Evolutionary conservation across 768 basidiomycete genomes (phyloP), one percentile per base, ranked within the genome.

Genomic region (Calocybe cyanea): DNA sequence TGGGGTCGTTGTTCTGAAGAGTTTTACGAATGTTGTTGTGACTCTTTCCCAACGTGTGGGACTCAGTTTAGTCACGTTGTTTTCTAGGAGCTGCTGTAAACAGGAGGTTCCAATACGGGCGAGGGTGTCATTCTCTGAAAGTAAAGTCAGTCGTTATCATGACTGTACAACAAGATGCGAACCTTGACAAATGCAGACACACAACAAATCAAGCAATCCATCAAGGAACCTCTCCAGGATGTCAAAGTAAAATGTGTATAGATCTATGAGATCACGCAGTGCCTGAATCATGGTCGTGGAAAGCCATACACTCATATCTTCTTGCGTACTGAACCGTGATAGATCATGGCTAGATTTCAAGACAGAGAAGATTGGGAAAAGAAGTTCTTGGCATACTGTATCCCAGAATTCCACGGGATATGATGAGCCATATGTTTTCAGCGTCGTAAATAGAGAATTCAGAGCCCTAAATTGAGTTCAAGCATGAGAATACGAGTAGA

Each of bases 211-310:
- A 53, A 99, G 63, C 11, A 99, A 69, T n/a, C 92, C 91, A 58
- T 98, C 96, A 31, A 98, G 71, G 64, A 88, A 89, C 30, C 88
- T 79, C 54, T 93, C 90, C 57, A 99, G 64, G 13, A 83, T 91
- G 42, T 90, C 85, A 61, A 97, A 98, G 70, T 92, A 93, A 68
- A 83, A 90, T 1, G 96, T 94, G 62, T 94, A 99, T 17, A 99
- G 78, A 60, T 95, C 92, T 48, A 99, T 89, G 50, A 98, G 75
- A 64, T 97, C 89, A 36, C 96, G 83, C 37, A 99, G 76, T 0
- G 96, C 96, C 61, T 97, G 93, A 40, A 98, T 96, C 89, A 99
- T 93, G 2, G 96, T 99, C 11, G 96, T 96, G 19, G 93, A 97
- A 37, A 99, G 67, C 96, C 96, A 99, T 20, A 99, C 93, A 57